Percentiles rank a stretch among this genome's conserved stretches.
Conservation (phyloP, 495 filamentous ascomycete species). For the Penicillium subrubescens region DNA sequence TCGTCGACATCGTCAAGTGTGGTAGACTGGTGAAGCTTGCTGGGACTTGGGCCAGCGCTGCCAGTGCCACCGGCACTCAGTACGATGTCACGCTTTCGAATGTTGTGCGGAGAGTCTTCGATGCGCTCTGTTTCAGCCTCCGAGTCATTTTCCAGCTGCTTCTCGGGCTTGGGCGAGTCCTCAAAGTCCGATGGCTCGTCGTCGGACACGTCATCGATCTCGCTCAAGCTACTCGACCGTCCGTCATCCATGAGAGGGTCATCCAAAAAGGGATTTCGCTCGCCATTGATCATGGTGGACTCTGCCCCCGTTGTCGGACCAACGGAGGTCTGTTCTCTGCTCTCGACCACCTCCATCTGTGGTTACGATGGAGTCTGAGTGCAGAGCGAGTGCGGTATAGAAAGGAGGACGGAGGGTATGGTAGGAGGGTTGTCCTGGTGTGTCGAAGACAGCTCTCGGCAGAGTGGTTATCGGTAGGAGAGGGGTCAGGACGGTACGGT, state of each 20-base stretch:
- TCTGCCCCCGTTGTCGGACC: constrained; percentile 38
- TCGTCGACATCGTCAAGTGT: constrained; percentile 49
- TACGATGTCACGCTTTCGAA: constrained; percentile 63
- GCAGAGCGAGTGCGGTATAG: constrained; percentile 2
- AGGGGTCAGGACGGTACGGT: constrained; percentile 27
- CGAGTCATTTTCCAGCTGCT: constrained; percentile 72
- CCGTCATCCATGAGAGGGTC: constrained; percentile 47
- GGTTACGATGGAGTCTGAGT: constrained; percentile 1
- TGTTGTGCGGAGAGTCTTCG: constrained; percentile 85
- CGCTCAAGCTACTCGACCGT: constrained; percentile 80
- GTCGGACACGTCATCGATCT: constrained; percentile 79
- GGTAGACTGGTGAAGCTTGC: constrained; percentile 62
- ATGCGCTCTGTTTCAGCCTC: constrained; percentile 97
- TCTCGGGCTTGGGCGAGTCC: constrained; percentile 42
- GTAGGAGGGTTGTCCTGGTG: constrained; percentile 4
- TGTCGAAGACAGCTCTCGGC: constrained; percentile 18
- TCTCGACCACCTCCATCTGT: constrained; percentile 48
- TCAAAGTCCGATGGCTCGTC: constrained; percentile 60
- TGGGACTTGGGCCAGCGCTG: constrained; percentile 61
- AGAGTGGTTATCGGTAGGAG: constrained; percentile 25
- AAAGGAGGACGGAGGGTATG: neutral
- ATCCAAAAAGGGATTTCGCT: constrained; percentile 41
- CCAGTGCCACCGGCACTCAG: constrained; percentile 52
- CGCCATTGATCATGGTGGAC: constrained; percentile 40
- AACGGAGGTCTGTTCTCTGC: constrained; percentile 41